Evolutionary conservation across 352 stramenopile genomes (phyloP), one percentile per base, ranked within the genome.

Genomic region (Globisporangium lucens): DNA sequence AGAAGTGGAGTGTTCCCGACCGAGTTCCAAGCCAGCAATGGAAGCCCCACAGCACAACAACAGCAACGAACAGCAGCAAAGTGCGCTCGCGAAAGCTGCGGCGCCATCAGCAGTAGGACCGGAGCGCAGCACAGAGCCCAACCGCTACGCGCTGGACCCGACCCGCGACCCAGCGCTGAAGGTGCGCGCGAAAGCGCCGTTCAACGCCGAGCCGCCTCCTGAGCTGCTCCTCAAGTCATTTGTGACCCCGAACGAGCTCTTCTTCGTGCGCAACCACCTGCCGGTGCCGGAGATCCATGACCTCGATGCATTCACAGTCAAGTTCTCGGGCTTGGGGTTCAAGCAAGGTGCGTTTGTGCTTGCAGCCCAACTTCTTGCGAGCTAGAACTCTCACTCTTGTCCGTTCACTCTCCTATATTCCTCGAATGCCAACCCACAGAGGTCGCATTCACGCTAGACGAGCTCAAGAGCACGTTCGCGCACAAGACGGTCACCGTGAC

Each of bases 181-280:
- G 52, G 83, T 99, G 22, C 97, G 98, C 74, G 94, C 82, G 9
- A 95, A 83, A 63, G 90, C 93, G 72, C 93, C 96, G 8, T 98
- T 98, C 78, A 99, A 99, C 71, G 93, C 94, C 0, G 97, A 99
- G 81, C 90, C 96, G 8, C 96, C 96, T 7, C 68, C 80, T 0
- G 85, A 97, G 67, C 75, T 99, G 46, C 80, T 99, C 29, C 96
- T 96, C 52, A 75, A 97, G 71, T 91, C 83, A 53, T 99, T 98
- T 73, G 89, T 99, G 65, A 99, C 98, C 10, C 97, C 97, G 7
- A 97, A 95, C 66, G 89, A 98, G 8, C 75, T 99, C n/a, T 99
- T 98, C 81, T 99, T 99, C 72, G 97, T 99, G 70, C 83, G 98
- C 8, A 98, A 99, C 82, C 98, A 99, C 77, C 87, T 99, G 67